These are phyloP conservation scores for Teratosphaeria destructans DNA, from an alignment of 2,329 filamentous ascomycete genomes.

Conservation along the genomic window DNA sequence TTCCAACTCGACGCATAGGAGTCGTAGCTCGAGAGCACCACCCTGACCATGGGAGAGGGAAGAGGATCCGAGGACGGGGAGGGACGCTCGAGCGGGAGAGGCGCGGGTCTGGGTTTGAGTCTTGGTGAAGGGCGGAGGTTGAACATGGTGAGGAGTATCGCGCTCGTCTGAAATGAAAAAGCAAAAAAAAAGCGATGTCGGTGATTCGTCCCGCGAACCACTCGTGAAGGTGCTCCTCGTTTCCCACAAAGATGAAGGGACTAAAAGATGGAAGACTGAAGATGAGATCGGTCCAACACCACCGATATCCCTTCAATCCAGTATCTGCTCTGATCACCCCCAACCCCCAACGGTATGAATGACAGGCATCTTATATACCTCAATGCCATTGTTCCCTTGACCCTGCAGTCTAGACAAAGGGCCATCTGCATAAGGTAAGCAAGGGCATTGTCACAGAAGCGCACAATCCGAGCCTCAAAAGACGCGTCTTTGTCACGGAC, in stretches of 20 bases:
- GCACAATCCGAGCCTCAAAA: neutral
- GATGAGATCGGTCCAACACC: neutral
- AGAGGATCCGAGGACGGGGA: slow-evolving; percentile 6
- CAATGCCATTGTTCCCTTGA: neutral
- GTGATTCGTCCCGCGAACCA: neutral
- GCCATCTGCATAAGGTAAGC: neutral
- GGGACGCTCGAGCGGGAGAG: slow-evolving; percentile 2
- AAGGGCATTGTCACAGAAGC: neutral
- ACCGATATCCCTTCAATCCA: neutral
- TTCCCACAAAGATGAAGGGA: neutral
- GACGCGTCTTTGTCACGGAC: neutral
- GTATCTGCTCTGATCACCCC: neutral
- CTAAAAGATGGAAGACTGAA: neutral
- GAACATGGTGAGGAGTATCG: neutral
- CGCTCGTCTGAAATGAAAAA: neutral
- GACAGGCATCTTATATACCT: neutral
- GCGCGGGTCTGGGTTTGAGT: neutral
- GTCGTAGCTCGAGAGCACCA: slow-evolving; percentile 14
- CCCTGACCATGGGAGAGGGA: slow-evolving; percentile 8
- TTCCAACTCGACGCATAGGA: slow-evolving; percentile 9
- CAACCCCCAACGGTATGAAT: neutral
- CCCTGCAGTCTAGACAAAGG: neutral
- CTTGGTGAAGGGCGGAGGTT: neutral
- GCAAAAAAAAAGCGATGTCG: neutral
- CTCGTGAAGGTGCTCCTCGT: neutral